Evolutionary conservation across 169 alveolate genomes (phyloP).

Genomic region (Plasmodium gaboni): DNA sequence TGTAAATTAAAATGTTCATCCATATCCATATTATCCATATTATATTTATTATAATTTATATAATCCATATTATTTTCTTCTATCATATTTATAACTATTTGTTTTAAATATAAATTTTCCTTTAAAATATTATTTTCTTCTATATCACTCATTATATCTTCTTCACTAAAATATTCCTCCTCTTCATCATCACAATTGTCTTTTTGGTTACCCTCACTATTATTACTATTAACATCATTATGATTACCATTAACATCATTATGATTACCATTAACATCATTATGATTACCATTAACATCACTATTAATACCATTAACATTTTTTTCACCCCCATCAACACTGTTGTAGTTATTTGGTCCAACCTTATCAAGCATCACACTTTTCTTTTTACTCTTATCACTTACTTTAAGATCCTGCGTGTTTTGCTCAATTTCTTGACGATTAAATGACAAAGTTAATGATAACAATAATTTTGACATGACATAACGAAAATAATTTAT

Average conservation of each 20-base stretch:
- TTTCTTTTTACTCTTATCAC: neutral
- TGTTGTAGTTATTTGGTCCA: neutral
- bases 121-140: conserved; percentile 26
- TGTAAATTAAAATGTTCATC: neutral
- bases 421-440: conserved; percentile 9
- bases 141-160: conserved; percentile 37
- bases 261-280: conserved; percentile 2
- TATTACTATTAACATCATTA: neutral
- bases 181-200: neutral
- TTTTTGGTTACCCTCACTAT: neutral
- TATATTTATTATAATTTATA: conserved; percentile 22
- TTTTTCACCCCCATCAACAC: neutral
- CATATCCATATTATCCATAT: neutral
- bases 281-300: neutral
- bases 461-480: conserved; percentile 6
- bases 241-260: conserved; percentile 12
- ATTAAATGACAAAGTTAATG: conserved; percentile 21
- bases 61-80: conserved; percentile 33
- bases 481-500: conserved; percentile 21
- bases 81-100: conserved; percentile 23
- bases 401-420: neutral
- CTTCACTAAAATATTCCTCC: conserved; percentile 32
- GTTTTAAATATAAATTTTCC: conserved; percentile 29
- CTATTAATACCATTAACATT: neutral
- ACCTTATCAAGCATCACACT: neutral